A percentile compares a stretch with the other conserved stretches of the same genome.
These are phyloP conservation scores for Apiospora saccharicola DNA, from an alignment of 2,329 filamentous ascomycete genomes.

Conservation along the genomic window DNA sequence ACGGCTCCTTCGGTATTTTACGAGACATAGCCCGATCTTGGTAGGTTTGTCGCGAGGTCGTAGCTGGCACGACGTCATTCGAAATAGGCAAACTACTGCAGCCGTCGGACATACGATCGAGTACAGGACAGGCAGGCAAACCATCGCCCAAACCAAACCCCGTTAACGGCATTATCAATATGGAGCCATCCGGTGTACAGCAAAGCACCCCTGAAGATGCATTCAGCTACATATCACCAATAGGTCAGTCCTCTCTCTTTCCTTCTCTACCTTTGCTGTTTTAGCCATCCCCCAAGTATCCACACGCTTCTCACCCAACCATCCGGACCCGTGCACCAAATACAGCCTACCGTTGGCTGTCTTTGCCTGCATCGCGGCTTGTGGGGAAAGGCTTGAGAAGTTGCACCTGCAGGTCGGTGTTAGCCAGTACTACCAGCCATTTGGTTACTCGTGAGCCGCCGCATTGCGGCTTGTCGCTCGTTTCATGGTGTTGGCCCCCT, in stretches of 20 bases:
- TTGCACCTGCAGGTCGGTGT: constrained; percentile 18
- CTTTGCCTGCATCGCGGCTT: constrained; percentile 31
- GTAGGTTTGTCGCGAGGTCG: not conserved
- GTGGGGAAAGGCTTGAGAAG: constrained; percentile 36
- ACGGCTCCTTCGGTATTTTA: not conserved
- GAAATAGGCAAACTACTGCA: not conserved
- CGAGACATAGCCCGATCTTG: not conserved
- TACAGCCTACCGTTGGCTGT: constrained; percentile 54
- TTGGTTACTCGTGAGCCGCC: constrained; percentile 10
- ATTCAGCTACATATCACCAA: constrained; percentile 60
- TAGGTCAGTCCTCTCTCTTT: constrained; percentile 54
- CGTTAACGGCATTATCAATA: constrained; percentile 45
- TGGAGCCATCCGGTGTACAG: constrained; percentile 48
- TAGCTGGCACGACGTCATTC: constrained; percentile 17
- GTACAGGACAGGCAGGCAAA: not conserved
- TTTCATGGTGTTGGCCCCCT: not conserved
- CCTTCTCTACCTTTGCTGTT: constrained; percentile 25
- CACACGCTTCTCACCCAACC: constrained; percentile 50
- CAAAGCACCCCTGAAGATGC: constrained; percentile 54
- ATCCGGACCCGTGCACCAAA: constrained; percentile 57
- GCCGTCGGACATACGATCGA: not conserved
- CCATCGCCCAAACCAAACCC: constrained; percentile 21
- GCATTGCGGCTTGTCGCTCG: constrained; percentile 12
- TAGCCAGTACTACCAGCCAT: constrained; percentile 3
- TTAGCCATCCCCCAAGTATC: constrained; percentile 30